Evolutionary conservation across 331 rosid genomes (phyloP).

Genomic region (Cydonia oblonga): DNA sequence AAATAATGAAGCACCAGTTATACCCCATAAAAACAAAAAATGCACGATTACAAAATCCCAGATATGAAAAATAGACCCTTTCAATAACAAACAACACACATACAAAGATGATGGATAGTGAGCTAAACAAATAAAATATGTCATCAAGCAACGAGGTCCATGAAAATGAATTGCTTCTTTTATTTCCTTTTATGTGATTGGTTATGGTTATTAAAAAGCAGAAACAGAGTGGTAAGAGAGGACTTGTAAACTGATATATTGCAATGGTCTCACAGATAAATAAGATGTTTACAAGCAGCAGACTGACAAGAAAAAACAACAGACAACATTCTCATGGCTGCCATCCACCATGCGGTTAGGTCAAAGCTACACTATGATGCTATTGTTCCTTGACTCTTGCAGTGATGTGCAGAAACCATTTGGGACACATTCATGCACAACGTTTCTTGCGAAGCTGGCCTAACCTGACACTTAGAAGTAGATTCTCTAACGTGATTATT

Average conservation of each 20-base stretch:
- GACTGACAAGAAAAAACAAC: neutral
- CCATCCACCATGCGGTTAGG: neutral
- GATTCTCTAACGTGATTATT: neutral
- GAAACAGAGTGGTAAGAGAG: neutral
- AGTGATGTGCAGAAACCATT: neutral
- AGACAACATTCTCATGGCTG: neutral
- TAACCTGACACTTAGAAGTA: neutral
- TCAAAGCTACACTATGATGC: neutral
- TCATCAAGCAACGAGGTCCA: neutral
- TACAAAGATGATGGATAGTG: neutral
- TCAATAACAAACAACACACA: neutral
- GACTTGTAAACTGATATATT: neutral
- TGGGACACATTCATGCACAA: neutral
- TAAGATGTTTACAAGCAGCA: neutral
- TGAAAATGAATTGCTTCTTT: neutral
- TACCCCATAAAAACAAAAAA: neutral
- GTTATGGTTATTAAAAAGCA: neutral
- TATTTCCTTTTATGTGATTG: neutral
- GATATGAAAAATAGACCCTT: neutral
- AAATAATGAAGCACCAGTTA: conserved; percentile 8
- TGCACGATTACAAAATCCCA: neutral
- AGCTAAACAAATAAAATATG: neutral
- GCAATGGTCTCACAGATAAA: neutral
- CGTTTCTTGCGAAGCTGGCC: neutral
- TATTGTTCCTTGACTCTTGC: neutral